Base-by-base conservation (phyloP, 1,284 basidiomycete genomes). In the Sanguinoderma infundibulare region DNA sequence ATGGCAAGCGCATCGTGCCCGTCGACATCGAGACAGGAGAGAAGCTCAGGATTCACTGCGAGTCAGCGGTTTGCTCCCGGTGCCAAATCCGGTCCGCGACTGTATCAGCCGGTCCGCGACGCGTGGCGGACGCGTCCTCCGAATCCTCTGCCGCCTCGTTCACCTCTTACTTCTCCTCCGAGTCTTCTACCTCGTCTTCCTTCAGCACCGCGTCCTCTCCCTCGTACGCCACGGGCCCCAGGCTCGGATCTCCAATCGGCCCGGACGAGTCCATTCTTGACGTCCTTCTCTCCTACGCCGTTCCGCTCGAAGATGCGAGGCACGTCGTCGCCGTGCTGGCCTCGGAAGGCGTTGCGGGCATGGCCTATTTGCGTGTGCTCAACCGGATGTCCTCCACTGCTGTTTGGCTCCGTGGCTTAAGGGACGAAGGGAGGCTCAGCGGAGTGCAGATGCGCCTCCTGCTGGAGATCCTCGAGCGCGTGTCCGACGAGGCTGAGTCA, bases 391-490 rank as follows among this genome's bases (percentile, higher is more conserved):
- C 20, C 9, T 34, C 36, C 34, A 53, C 49, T 20, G 35, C 53
- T 35, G 34, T 17, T 20, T 62, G 57, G 61, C 54, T 62, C 1
- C 44, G 36, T 24, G 50, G 50, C 38, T 22, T 57, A 35, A 55
- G 60, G 7, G 52, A 49, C 22, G 35, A 28, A 20, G 60, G 39
- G 6, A 5, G 20, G 34, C 3, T 58, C 36, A 55, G 28, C 17
- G 55, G 38, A 46, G 46, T 57, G 6, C 54, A 62, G 49, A 30
- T 56, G 54, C 55, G 44, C 1, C 42, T 50, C 15, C 15, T 63
- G 38, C 44, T 30, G 17, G 60, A 58, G 52, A 14, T 62, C 6
- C 10, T 55, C 0, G 32, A 44, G 46, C 10, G 38, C 5, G 44
- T 54, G n/a, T n/a, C n/a, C n/a, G n/a, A n/a, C n/a, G n/a, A n/a